phyloP scores from a whole-genome alignment of 2,329 filamentous ascomycete genomes.

The Xylaria sp. region DNA sequence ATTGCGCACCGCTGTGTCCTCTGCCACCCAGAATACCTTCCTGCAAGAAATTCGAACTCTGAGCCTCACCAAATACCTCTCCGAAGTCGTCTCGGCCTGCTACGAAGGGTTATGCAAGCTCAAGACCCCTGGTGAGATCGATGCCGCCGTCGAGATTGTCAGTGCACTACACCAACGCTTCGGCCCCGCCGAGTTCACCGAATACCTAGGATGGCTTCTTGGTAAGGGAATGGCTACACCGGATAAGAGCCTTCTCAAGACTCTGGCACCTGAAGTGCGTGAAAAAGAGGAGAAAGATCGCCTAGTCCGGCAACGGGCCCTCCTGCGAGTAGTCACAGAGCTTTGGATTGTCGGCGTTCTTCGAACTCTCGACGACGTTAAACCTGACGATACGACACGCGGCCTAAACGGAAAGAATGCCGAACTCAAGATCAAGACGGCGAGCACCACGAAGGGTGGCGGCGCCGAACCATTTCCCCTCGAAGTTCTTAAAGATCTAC shows the following conservation, averaged over 20 bases:
- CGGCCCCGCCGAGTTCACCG: conserved; percentile 88
- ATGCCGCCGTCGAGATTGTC: conserved; percentile 90
- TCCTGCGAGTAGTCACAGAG: conserved; percentile 92
- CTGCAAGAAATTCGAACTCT: conserved; percentile 89
- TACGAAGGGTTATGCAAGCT: conserved; percentile 94
- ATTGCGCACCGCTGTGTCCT: conserved; percentile 86
- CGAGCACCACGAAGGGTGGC: conserved; percentile 67
- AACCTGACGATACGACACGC: conserved; percentile 72
- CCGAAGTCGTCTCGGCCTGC: conserved; percentile 94
- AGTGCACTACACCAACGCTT: conserved; percentile 97
- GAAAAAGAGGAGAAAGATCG: conserved; percentile 98
- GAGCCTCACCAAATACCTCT: conserved; percentile 95
- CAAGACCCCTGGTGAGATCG: conserved; percentile 90
- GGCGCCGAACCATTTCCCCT: conserved; percentile 92
- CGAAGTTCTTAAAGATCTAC: conserved; percentile 95
- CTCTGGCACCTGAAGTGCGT: conserved; percentile 79
- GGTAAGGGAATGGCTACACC: conserved; percentile 91
- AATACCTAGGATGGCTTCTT: conserved; percentile 90
- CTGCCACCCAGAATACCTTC: conserved; percentile 83
- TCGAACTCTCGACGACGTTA: conserved; percentile 78
- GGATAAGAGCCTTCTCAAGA: conserved; percentile 85
- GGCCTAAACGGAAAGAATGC: conserved; percentile 71
- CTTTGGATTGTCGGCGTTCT: conserved; percentile 93
- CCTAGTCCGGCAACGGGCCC: conserved; percentile 82
- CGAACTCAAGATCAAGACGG: conserved; percentile 66